Conservation (phyloP, 768 basidiomycete genomes). For the Fibroporia radiculosa region DNA sequence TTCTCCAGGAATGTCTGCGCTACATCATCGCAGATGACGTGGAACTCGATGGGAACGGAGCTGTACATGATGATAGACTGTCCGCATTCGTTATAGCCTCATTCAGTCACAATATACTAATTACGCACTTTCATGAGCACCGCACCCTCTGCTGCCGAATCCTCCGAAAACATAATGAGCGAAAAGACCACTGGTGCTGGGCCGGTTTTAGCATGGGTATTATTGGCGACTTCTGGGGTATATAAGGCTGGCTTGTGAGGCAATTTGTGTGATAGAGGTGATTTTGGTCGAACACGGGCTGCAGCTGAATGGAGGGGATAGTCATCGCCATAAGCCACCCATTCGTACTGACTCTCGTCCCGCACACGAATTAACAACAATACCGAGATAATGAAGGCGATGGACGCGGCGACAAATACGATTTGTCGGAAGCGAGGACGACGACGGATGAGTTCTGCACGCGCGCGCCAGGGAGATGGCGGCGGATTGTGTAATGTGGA, state of each 20-base stretch:
- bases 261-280: not conserved
- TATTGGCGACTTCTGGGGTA: not conserved
- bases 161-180: constrained; percentile 36
- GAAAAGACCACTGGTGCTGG: constrained; percentile 32
- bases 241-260: not conserved
- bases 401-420: constrained; percentile 5
- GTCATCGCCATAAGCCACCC: constrained; percentile 1
- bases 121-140: constrained; percentile 33
- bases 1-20: constrained; percentile 33
- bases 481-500: constrained; percentile 5
- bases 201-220: constrained; percentile 1
- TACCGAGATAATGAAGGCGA: constrained; percentile 7
- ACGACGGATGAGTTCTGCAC: constrained; percentile 12
- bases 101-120: no score
- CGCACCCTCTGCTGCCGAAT: constrained; percentile 35
- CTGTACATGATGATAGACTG: constrained; percentile 20
- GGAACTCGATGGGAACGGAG: constrained; percentile 14
- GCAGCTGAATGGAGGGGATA: not conserved
- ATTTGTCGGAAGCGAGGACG: constrained; percentile 8
- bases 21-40: constrained; percentile 33
- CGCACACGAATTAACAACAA: constrained; percentile 7
- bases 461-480: constrained; percentile 9
- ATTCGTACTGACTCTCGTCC: not conserved
- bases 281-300: not conserved
- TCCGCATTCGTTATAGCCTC: no score